Conservation (phyloP, 208 protist species). For the Histomonas meleagridis region DNA sequence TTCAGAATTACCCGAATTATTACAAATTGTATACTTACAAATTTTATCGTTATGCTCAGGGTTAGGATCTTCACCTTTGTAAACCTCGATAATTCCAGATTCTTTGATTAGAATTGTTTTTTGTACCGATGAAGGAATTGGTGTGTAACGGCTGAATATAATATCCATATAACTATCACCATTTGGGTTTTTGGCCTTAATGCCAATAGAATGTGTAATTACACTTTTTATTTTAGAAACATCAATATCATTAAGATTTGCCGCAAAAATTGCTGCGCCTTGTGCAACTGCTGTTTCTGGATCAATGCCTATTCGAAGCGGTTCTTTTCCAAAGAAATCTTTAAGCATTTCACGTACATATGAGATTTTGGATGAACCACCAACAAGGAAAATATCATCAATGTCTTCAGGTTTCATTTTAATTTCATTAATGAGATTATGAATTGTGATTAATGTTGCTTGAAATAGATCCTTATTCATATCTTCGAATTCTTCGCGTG, state of each 20-base stretch:
- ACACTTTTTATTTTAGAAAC: too few relatives aligned
- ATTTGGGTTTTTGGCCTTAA: too few relatives aligned
- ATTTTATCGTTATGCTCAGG: too few relatives aligned
- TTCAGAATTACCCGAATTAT: too few relatives aligned
- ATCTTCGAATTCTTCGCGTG: conserved; percentile 50
- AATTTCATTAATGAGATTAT: conserved; percentile 38
- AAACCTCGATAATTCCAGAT: too few relatives aligned
- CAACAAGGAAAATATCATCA: conserved; percentile 53
- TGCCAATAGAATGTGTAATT: too few relatives aligned
- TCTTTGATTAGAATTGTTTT: too few relatives aligned
- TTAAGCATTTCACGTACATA: conserved; percentile 48
- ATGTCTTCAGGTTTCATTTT: conserved; percentile 38
- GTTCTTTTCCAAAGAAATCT: conserved; percentile 54
- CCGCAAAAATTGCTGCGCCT: conserved; percentile 49
- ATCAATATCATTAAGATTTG: conserved; percentile 26
- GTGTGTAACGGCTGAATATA: too few relatives aligned
- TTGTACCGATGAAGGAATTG: too few relatives aligned
- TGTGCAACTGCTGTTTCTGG: conserved; percentile 53
- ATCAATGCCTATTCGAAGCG: conserved; percentile 48
- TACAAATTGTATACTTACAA: too few relatives aligned
- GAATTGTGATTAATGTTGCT: conserved; percentile 40
- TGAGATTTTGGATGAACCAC: conserved; percentile 49
- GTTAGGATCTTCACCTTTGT: too few relatives aligned
- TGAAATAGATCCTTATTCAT: conserved; percentile 48
- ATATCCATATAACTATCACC: too few relatives aligned